Evolutionary conservation across 129 eudicot species (phyloP).

Genomic region (Oenanthe sinensis): DNA sequence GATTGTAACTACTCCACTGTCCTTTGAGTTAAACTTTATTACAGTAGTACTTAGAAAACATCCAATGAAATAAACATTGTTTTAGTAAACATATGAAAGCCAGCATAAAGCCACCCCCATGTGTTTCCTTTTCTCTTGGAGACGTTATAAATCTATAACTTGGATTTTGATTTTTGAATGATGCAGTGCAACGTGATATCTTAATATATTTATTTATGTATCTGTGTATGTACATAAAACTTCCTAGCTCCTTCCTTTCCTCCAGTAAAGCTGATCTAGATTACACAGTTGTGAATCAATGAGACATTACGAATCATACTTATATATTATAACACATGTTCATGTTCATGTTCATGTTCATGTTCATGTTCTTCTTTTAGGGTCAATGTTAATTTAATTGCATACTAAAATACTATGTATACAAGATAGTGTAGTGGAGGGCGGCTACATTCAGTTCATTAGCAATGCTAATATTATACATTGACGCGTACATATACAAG

Average conservation of each 20-base stretch:
- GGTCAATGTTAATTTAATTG: not conserved
- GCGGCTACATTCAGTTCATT: not conserved
- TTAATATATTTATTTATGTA: too few relatives aligned
- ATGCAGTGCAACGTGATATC: not conserved
- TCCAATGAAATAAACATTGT: not conserved
- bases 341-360: too few relatives aligned
- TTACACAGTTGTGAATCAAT: constrained; percentile 5
- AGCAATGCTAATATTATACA: not conserved
- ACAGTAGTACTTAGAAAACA: not conserved
- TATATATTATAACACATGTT: too few relatives aligned
- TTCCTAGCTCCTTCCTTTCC: not conserved
- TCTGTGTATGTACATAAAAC: too few relatives aligned
- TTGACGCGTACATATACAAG: not conserved
- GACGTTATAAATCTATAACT: not conserved
- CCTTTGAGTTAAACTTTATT: not conserved
- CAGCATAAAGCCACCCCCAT: too few relatives aligned
- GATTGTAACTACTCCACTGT: not conserved
- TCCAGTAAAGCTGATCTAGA: not conserved
- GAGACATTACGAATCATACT: not conserved
- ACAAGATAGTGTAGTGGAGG: not conserved
- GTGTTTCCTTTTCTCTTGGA: not conserved
- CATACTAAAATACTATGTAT: too few relatives aligned
- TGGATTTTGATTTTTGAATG: not conserved
- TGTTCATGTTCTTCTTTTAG: not conserved
- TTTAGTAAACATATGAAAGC: not conserved